Percentiles rank a stretch among this genome's conserved stretches.
phyloP scores from a whole-genome alignment of 805 yeast species.

The Metschnikowia lachancei region DNA sequence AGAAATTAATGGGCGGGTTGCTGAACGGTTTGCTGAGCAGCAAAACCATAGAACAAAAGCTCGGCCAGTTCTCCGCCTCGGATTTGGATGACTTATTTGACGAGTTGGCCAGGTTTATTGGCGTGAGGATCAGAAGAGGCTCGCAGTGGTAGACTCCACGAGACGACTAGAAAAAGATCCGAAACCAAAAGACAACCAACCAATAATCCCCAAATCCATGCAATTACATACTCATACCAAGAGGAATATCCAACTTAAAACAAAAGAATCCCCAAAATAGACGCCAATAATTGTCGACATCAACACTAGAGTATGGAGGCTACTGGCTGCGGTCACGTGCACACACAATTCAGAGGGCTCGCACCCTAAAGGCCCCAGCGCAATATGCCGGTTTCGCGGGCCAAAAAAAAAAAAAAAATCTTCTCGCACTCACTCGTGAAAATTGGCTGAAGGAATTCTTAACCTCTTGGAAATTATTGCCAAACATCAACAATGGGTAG shows the following conservation, averaged over 20 bases:
- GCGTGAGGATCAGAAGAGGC: slow-evolving; percentile 55
- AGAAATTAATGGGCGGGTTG: slow-evolving; percentile 11
- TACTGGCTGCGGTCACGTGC: too few relatives aligned
- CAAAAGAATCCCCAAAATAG: too few relatives aligned
- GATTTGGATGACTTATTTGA: slow-evolving; percentile 56
- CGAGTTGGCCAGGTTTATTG: slow-evolving; percentile 66
- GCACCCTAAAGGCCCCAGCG: slow-evolving; percentile 9
- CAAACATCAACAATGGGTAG: slow-evolving; percentile 57
- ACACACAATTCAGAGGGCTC: slow-evolving; percentile 14
- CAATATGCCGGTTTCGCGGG: slow-evolving; percentile 17
- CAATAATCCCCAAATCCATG: too few relatives aligned
- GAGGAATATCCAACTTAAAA: too few relatives aligned
- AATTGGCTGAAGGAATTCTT: slow-evolving; percentile 10
- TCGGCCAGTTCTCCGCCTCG: slow-evolving; percentile 37
- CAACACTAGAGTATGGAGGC: too few relatives aligned
- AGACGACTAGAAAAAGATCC: too few relatives aligned
- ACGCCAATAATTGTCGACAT: too few relatives aligned
- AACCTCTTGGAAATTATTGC: slow-evolving; percentile 13
- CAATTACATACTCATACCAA: too few relatives aligned
- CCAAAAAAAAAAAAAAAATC: slow-evolving; percentile 15
- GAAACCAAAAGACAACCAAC: too few relatives aligned
- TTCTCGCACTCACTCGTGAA: slow-evolving; percentile 15
- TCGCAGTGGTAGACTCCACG: slow-evolving; percentile 14
- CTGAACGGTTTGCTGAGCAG: slow-evolving; percentile 2
- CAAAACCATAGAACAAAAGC: slow-evolving; percentile 17